Conservation (phyloP, 371 early-diverging fungal genomes). For the Zychaea mexicana region DNA sequence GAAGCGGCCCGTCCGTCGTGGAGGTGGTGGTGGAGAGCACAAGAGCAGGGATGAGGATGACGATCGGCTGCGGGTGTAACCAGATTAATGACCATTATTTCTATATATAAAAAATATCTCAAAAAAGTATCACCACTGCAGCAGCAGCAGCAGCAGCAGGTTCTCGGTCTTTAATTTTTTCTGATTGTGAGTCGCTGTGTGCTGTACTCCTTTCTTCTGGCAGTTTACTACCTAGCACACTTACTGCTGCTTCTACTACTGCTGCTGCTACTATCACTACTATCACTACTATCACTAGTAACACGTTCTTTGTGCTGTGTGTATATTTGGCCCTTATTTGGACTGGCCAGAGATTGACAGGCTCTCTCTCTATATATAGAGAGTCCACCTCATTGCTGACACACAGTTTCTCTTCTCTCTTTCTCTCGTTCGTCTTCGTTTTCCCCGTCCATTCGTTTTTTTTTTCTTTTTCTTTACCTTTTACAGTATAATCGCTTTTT, state of each 20-base stretch:
- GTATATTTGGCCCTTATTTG: no score
- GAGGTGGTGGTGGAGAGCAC: background rate
- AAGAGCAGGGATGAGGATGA: background rate
- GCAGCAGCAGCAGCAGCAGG: no score
- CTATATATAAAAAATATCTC: constrained; percentile 3
- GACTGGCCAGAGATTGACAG: no score
- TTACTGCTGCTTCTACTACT: background rate
- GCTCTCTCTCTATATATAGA: no score
- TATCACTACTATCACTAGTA: no score
- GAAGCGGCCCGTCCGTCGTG: background rate
- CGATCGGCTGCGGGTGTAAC: constrained; percentile 15
- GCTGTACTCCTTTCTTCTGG: background rate
- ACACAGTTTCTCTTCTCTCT: constrained; percentile 3
- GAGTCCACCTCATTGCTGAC: no score
- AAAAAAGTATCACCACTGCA: background rate
- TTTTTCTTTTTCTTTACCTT: constrained; percentile 1
- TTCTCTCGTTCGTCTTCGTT: no score
- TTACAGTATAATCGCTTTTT: no score
- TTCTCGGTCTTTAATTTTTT: constrained; percentile 3
- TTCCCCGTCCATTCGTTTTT: constrained; percentile 15
- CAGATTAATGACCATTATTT: constrained; percentile 8
- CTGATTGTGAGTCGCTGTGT: background rate
- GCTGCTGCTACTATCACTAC: no score
- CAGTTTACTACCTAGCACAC: background rate
- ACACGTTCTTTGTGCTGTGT: background rate